A percentile compares a stretch with the other conserved stretches of the same genome.
Conservation (phyloP, 192 early-diverging fungal genomes). For the Blastocladiella britannica region DNA sequence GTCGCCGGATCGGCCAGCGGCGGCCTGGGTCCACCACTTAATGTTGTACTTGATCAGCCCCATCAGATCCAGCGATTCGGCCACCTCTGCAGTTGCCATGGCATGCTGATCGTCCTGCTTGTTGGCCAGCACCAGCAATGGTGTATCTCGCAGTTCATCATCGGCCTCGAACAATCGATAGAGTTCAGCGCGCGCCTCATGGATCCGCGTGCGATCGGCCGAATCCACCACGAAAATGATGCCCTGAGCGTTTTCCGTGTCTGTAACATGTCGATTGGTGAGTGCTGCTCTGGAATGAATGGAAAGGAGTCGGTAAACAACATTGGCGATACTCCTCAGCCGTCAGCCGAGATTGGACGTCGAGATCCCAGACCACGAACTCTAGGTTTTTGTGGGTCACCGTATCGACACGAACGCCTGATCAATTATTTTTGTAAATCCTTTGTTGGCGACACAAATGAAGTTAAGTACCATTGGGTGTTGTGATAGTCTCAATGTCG, state of each 20-base stretch:
- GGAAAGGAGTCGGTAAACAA: too few species aligned
- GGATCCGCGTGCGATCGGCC: slow-evolving; percentile 84
- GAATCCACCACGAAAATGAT: slow-evolving; percentile 96
- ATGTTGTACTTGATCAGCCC: slow-evolving; percentile 52
- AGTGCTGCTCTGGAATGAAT: not conserved
- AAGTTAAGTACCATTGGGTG: too few species aligned
- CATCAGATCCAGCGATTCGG: slow-evolving; percentile 76
- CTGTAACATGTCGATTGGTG: slow-evolving; percentile 13
- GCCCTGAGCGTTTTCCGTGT: slow-evolving; percentile 91
- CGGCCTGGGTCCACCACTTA: slow-evolving; percentile 89
- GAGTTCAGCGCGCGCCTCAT: slow-evolving; percentile 82
- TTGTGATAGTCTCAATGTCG: slow-evolving; percentile 95
- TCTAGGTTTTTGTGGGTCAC: slow-evolving; percentile 95
- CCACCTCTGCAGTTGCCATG: slow-evolving; percentile 82
- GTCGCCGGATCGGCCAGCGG: slow-evolving; percentile 79
- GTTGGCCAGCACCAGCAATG: slow-evolving; percentile 90
- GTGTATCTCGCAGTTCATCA: slow-evolving; percentile 78
- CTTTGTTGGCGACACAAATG: too few species aligned
- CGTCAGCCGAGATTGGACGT: slow-evolving; percentile 93
- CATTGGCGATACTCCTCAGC: slow-evolving; percentile 27
- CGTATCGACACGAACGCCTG: too few species aligned
- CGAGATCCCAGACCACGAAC: slow-evolving; percentile 97
- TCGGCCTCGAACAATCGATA: slow-evolving; percentile 88
- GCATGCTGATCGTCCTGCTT: slow-evolving; percentile 97
- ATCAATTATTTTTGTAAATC: too few species aligned